phyloP scores from a whole-genome alignment of 2,329 filamentous ascomycete species.

The Aspergillus phoenicis region DNA sequence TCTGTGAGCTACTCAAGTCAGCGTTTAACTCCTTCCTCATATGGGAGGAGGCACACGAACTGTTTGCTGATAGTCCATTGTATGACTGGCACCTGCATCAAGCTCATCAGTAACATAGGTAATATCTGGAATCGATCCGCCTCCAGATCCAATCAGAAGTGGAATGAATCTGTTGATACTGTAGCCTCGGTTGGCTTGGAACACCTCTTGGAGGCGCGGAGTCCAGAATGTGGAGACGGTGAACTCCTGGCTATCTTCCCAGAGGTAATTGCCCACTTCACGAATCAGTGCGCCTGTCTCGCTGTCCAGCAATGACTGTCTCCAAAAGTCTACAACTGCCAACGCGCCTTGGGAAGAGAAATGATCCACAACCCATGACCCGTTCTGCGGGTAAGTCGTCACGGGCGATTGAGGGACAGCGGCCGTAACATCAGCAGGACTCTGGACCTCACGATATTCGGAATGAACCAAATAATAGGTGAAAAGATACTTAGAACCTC shows the following conservation, averaged over 20 bases:
- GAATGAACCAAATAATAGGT: neutral
- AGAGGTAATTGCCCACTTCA: constrained; percentile 12
- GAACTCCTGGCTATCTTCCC: constrained; percentile 38
- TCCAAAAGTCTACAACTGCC: neutral
- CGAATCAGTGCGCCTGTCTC: neutral
- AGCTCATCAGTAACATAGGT: neutral
- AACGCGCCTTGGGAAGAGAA: constrained; percentile 2
- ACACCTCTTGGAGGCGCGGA: constrained; percentile 29
- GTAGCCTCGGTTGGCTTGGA: constrained; percentile 39
- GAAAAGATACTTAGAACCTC: neutral
- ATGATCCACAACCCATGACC: constrained; percentile 8
- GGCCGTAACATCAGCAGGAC: neutral
- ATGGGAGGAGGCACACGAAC: neutral
- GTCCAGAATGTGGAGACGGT: constrained; percentile 43
- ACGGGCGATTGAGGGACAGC: neutral
- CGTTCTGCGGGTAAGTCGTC: neutral
- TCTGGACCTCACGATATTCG: constrained; percentile 1
- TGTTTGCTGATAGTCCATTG: constrained; percentile 24
- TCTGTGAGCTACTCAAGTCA: neutral
- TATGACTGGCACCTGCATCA: constrained; percentile 14
- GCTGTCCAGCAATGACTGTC: neutral
- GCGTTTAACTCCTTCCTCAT: too few species aligned
- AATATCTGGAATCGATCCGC: constrained; percentile 20
- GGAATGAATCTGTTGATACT: constrained; percentile 36
- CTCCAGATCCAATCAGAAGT: constrained; percentile 29